These are phyloP conservation scores for Trichomonas gallinae DNA, from an alignment of 208 protist species.

Conservation along the genomic window DNA sequence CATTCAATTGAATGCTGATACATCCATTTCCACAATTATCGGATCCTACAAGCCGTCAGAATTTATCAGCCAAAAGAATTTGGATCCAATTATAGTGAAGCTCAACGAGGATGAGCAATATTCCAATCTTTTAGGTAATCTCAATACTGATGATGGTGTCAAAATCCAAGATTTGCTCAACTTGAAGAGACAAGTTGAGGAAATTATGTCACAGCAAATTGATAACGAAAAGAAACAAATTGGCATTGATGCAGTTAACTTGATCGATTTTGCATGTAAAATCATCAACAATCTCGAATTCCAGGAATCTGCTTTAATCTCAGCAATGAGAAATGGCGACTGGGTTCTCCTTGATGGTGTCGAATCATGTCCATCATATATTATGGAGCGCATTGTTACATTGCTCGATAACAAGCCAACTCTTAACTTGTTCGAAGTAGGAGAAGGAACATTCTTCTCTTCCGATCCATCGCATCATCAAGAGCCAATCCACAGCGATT, in stretches of 20 bases:
- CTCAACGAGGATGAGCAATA: not conserved
- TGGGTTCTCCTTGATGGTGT: constrained; percentile 18
- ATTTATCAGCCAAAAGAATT: not conserved
- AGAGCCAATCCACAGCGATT: not conserved
- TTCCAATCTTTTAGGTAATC: not conserved
- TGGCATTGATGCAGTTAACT: too few species aligned
- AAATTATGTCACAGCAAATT: not conserved
- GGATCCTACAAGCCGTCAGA: not conserved
- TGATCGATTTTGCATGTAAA: not conserved
- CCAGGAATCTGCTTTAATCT: not conserved
- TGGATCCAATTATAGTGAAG: not conserved
- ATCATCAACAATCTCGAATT: not conserved
- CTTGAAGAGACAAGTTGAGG: not conserved
- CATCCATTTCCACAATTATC: not conserved
- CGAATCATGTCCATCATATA: not conserved
- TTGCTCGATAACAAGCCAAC: not conserved
- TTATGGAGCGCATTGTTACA: not conserved
- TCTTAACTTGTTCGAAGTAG: not conserved
- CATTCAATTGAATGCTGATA: not conserved
- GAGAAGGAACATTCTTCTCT: not conserved
- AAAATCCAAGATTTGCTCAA: not conserved
- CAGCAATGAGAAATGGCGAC: not conserved
- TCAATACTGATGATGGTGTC: not conserved
- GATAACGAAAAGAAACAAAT: not conserved
- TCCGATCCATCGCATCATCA: not conserved